These are phyloP conservation scores for Populus alba DNA, from an alignment of 345 rosid genomes.

Conservation along the genomic window DNA sequence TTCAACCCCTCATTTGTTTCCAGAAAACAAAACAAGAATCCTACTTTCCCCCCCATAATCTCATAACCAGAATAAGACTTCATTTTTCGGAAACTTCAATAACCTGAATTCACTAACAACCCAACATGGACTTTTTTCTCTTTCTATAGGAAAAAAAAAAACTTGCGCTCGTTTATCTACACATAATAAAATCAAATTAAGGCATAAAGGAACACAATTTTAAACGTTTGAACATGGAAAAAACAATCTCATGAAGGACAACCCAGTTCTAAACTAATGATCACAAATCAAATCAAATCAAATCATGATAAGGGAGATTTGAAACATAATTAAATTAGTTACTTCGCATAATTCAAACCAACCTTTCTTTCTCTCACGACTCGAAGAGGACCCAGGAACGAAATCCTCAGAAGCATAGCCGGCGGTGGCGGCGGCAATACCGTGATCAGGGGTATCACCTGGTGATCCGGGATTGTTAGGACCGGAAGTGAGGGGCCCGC, in stretches of 20 bases:
- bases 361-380: conserved; percentile 97
- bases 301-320: background rate
- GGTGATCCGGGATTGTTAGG: conserved; percentile 61
- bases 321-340: too few relatives aligned
- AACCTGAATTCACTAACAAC: background rate
- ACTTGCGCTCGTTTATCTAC: background rate
- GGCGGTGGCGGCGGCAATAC: conserved; percentile 42
- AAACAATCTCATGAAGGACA: background rate
- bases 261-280: background rate
- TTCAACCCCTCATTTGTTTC: background rate
- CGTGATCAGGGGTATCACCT: conserved; percentile 64
- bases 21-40: background rate
- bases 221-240: background rate
- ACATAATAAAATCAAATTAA: background rate
- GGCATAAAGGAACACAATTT: background rate
- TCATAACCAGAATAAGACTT: background rate
- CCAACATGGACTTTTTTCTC: background rate
- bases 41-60: background rate
- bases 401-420: conserved; percentile 97
- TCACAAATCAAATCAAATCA: background rate
- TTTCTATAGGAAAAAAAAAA: background rate
- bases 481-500: conserved; percentile 27
- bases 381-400: conserved; percentile 85
- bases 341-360: background rate
- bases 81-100: background rate